phyloP scores from a whole-genome alignment of 78 protist species.

The Pigoraptor vietnamica region DNA sequence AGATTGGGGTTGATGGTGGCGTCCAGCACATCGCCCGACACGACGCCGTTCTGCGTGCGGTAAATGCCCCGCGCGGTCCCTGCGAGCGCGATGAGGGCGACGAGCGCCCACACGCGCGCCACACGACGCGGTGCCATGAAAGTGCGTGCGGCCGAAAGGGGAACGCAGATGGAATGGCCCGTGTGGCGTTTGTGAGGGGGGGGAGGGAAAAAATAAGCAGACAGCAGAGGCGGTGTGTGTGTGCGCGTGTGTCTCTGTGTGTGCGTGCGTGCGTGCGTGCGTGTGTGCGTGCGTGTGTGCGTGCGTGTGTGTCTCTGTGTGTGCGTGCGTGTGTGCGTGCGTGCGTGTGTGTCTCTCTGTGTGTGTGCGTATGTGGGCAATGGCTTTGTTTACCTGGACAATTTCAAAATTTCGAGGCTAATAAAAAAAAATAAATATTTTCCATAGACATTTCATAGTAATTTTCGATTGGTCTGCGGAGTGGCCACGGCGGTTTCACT shows the following conservation, averaged over 20 bases:
- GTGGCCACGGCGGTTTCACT: no score
- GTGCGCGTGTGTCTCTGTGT: not conserved
- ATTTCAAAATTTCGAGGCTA: no score
- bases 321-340: no score
- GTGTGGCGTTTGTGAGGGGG: not conserved
- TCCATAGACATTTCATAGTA: no score
- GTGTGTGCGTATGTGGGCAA: no score
- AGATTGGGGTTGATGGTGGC: not conserved
- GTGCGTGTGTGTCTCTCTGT: no score
- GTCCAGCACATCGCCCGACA: not conserved
- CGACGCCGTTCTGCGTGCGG: not conserved
- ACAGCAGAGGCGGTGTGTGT: not conserved
- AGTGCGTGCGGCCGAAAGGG: not conserved
- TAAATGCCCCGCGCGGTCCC: not conserved
- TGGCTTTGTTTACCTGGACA: no score
- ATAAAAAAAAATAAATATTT: no score
- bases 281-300: conserved; percentile 6
- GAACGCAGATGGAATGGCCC: not conserved
- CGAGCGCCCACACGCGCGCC: not conserved
- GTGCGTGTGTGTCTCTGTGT: not conserved
- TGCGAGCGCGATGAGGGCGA: not conserved
- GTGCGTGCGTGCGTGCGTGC: no score
- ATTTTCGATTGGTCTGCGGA: no score
- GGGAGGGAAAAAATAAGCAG: not conserved
- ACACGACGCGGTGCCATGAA: not conserved